phyloP scores from a whole-genome alignment of 129 eudicot species.

The Tagetes patula region DNA sequence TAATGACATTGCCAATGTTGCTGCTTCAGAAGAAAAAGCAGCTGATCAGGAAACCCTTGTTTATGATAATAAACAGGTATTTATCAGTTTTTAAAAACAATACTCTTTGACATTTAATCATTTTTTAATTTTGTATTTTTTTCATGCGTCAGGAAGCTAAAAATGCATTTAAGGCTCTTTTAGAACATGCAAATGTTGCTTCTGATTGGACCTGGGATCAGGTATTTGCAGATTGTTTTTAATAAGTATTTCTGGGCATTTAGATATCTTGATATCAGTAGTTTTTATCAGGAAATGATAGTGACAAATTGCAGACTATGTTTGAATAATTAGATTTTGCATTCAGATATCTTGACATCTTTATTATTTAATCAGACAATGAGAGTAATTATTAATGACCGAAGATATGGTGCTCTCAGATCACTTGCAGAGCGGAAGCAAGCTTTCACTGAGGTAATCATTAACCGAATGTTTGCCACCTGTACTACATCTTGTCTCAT shows the following conservation, averaged over 20 bases:
- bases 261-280: conserved; percentile 21
- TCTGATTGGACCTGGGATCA: conserved; percentile 97
- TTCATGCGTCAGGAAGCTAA: conserved; percentile 65
- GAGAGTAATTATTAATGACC: conserved; percentile 82
- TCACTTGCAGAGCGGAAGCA: conserved; percentile 87
- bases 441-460: conserved; percentile 75
- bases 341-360: conserved; percentile 24
- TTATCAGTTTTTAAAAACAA: background rate
- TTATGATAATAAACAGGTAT: conserved; percentile 77
- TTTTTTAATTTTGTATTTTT: conserved; percentile 15
- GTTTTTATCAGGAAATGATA: conserved; percentile 62
- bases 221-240: conserved; percentile 38
- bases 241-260: conserved; percentile 7
- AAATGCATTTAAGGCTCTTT: conserved; percentile 69
- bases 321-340: background rate
- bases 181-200: conserved; percentile 80
- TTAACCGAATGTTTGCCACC: conserved; percentile 2
- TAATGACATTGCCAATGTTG: conserved; percentile 30
- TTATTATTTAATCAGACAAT: conserved; percentile 52
- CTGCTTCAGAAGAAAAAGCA: conserved; percentile 58
- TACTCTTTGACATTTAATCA: conserved; percentile 8
- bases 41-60: conserved; percentile 48
- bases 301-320: conserved; percentile 38
- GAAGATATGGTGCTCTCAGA: conserved; percentile 73
- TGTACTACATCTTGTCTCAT: conserved; percentile 22